Conservation (phyloP, 192 early-diverging fungal species). For the Haplosporangium gracile region DNA sequence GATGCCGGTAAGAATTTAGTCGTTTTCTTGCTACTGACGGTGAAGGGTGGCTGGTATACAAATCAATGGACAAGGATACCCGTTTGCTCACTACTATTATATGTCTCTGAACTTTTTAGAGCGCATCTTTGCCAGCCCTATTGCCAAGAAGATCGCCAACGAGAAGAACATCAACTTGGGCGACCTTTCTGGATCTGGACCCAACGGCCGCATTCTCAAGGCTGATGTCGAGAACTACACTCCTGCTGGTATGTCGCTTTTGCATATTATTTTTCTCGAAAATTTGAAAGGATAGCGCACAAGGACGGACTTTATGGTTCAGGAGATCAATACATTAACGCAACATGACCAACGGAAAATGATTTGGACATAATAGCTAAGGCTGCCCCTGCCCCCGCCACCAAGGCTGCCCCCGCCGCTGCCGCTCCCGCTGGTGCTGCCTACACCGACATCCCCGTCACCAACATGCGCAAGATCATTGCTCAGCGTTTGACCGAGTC, state of each 20-base stretch:
- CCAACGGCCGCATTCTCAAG: slow-evolving; percentile 92
- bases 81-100: neutral
- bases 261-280: neutral
- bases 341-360: neutral
- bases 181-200: slow-evolving; percentile 88
- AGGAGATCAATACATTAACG: slow-evolving; percentile 1
- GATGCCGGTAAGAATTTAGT: slow-evolving; percentile 36
- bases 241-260: slow-evolving; percentile 50
- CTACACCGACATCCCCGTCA: slow-evolving; percentile 80
- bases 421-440: slow-evolving; percentile 64
- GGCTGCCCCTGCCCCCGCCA: slow-evolving; percentile 58
- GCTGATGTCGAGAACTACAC: slow-evolving; percentile 85
- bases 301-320: neutral
- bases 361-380: slow-evolving; percentile 24
- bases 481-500: slow-evolving; percentile 82
- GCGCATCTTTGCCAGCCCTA: slow-evolving; percentile 87
- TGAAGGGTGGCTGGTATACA: neutral
- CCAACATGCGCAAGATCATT: slow-evolving; percentile 88
- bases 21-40: neutral
- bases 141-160: slow-evolving; percentile 88
- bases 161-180: slow-evolving; percentile 85
- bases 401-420: slow-evolving; percentile 55
- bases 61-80: neutral
- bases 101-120: slow-evolving; percentile 41
- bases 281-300: no score